These are phyloP conservation scores for Metarhizium album DNA, from an alignment of 2,329 filamentous ascomycete species.

Conservation along the genomic window DNA sequence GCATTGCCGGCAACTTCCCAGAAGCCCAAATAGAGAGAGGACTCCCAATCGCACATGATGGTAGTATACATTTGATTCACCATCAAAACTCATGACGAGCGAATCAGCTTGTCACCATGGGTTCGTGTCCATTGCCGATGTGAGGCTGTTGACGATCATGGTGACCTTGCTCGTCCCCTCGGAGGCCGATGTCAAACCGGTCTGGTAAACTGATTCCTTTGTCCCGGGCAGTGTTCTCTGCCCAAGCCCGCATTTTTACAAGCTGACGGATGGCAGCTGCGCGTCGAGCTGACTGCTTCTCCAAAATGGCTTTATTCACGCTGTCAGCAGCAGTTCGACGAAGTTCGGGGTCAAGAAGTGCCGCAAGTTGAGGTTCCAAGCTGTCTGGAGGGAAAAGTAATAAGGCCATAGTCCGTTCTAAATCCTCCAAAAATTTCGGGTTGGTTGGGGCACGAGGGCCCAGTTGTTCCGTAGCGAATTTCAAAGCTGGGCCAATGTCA, in stretches of 20 bases:
- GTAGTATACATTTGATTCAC: not conserved
- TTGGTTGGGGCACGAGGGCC: slow-evolving; percentile 79
- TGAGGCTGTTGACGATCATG: slow-evolving; percentile 13
- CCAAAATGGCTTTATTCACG: slow-evolving; percentile 83
- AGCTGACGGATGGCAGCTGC: slow-evolving; percentile 77
- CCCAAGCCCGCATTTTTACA: slow-evolving; percentile 75
- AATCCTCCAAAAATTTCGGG: slow-evolving; percentile 68
- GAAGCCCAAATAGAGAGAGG: not conserved
- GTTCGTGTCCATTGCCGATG: slow-evolving; percentile 33
- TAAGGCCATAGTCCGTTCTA: slow-evolving; percentile 88
- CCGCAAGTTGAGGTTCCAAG: slow-evolving; percentile 63
- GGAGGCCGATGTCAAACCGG: slow-evolving; percentile 25
- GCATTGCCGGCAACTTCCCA: not conserved
- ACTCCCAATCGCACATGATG: not conserved
- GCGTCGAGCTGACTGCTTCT: slow-evolving; percentile 57
- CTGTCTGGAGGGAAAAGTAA: slow-evolving; percentile 79
- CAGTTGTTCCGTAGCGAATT: slow-evolving; percentile 79
- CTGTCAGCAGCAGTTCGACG: slow-evolving; percentile 73
- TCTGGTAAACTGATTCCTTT: slow-evolving; percentile 21
- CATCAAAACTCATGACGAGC: not conserved
- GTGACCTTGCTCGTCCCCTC: slow-evolving; percentile 23
- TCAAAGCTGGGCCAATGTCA: slow-evolving; percentile 69
- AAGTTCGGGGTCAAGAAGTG: slow-evolving; percentile 67
- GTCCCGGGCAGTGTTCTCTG: slow-evolving; percentile 51
- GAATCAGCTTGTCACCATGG: slow-evolving; percentile 40